A percentile compares a stretch with the other conserved stretches of the same genome.
These are phyloP conservation scores for Jatropha curcas DNA, from an alignment of 345 rosid genomes.

Conservation along the genomic window DNA sequence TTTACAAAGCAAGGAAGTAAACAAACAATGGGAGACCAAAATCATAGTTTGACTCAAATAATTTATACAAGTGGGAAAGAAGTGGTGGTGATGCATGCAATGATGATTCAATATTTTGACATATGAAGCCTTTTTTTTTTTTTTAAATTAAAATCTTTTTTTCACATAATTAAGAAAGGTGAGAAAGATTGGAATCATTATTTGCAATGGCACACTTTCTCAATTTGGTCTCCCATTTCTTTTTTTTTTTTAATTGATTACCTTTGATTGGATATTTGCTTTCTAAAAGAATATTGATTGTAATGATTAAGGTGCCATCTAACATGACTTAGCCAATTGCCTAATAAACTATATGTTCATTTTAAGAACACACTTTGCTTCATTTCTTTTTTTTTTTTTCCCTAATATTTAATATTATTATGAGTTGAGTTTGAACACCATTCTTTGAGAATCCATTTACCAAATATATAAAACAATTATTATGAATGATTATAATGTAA, in stretches of 20 bases:
- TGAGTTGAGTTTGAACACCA: not conserved
- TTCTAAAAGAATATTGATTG: not conserved
- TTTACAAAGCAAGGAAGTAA: not conserved
- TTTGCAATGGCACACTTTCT: not conserved
- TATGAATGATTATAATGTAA: not conserved
- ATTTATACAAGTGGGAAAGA: not conserved
- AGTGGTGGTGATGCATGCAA: too few species aligned
- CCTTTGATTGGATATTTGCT: constrained; percentile 1
- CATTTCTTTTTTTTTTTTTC: not conserved
- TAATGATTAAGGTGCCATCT: not conserved
- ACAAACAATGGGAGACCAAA: not conserved
- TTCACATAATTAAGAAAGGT: not conserved
- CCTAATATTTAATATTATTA: not conserved
- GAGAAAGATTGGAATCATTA: not conserved
- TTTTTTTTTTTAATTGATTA: not conserved
- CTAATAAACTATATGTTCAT: not conserved
- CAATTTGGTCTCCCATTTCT: not conserved
- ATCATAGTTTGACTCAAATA: not conserved
- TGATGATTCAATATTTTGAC: constrained; percentile 1
- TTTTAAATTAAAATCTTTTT: not conserved
- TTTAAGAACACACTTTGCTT: not conserved
- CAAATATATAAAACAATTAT: not conserved
- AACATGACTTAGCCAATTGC: not conserved
- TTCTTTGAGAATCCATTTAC: not conserved
- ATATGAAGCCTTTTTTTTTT: not conserved